phyloP scores from a whole-genome alignment of 768 basidiomycete genomes.

The Clitopilus passeckerianus region DNA sequence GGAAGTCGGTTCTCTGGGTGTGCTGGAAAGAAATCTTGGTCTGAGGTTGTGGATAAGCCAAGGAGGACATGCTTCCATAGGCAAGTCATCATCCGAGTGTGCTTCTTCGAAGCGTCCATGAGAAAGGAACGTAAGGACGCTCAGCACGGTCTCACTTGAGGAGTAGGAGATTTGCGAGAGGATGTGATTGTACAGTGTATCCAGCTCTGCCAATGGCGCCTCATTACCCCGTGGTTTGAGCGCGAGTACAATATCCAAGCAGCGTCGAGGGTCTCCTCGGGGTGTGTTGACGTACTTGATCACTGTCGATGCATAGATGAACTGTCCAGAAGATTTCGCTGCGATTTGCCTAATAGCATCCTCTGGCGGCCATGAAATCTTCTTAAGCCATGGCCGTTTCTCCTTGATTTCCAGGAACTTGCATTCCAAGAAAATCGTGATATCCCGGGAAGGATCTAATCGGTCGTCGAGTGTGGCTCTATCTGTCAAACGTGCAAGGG shows the following conservation, averaged over 20 bases:
- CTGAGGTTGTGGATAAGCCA: neutral
- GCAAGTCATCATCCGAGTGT: neutral
- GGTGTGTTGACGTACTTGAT: neutral
- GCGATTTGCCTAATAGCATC: neutral
- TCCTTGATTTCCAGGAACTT: neutral
- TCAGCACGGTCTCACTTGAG: neutral
- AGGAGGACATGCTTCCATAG: neutral
- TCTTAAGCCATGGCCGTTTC: neutral
- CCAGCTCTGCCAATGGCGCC: neutral
- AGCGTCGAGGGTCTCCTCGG: neutral
- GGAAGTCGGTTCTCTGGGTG: neutral
- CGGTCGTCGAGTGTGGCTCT: neutral
- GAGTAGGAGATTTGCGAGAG: neutral
- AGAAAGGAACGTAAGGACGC: neutral
- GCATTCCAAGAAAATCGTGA: neutral
- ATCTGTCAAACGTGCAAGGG: neutral
- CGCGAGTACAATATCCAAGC: neutral
- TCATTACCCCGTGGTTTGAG: neutral
- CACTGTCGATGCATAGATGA: neutral
- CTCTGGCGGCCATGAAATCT: neutral
- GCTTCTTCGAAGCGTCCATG: neutral
- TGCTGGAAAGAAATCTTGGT: neutral
- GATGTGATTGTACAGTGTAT: neutral
- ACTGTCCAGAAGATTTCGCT: neutral
- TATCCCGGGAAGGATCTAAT: neutral